phyloP scores from a whole-genome alignment of 345 rosid species.

The Arabidopsis arenosa region DNA sequence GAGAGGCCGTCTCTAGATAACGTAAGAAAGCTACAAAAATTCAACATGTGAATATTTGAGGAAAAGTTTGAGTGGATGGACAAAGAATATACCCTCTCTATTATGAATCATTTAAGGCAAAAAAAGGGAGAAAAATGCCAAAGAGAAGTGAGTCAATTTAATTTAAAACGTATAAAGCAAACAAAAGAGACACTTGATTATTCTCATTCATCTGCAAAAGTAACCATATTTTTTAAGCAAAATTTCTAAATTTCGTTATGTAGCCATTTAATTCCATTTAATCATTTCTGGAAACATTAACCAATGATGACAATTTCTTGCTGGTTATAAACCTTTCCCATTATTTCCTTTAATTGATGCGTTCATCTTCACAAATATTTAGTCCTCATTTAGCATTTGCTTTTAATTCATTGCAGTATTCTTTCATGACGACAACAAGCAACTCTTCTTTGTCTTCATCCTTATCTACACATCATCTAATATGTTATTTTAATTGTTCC shows the following conservation, averaged over 20 bases:
- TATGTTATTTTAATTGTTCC: constrained; percentile 22
- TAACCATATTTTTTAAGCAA: constrained; percentile 43
- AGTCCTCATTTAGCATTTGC: constrained; percentile 45
- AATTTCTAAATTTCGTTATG: constrained; percentile 40
- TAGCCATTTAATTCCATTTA: constrained; percentile 31
- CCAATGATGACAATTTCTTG: constrained; percentile 46
- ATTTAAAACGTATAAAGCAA: constrained; percentile 36
- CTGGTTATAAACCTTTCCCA: constrained; percentile 46
- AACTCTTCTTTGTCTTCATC: constrained; percentile 34
- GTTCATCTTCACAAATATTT: constrained; percentile 41
- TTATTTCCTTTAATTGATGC: constrained; percentile 40
- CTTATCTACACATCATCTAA: constrained; percentile 22
- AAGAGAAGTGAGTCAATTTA: constrained; percentile 41
- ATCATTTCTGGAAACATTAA: constrained; percentile 40
- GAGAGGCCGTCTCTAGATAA: constrained; percentile 39
- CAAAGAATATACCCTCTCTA: constrained; percentile 46
- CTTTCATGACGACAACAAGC: constrained; percentile 40
- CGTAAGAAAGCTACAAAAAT: constrained; percentile 44
- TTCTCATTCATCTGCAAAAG: constrained; percentile 50
- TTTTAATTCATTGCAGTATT: constrained; percentile 45
- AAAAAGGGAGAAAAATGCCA: constrained; percentile 33
- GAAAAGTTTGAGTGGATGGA: constrained; percentile 44
- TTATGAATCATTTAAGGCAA: constrained; percentile 33
- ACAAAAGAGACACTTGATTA: constrained; percentile 44
- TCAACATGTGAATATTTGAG: constrained; percentile 42